Percentiles rank a stretch among this genome's conserved stretches.
Conservation (phyloP, 2,329 filamentous ascomycete genomes). For the Dryadomyces sulphureus region DNA sequence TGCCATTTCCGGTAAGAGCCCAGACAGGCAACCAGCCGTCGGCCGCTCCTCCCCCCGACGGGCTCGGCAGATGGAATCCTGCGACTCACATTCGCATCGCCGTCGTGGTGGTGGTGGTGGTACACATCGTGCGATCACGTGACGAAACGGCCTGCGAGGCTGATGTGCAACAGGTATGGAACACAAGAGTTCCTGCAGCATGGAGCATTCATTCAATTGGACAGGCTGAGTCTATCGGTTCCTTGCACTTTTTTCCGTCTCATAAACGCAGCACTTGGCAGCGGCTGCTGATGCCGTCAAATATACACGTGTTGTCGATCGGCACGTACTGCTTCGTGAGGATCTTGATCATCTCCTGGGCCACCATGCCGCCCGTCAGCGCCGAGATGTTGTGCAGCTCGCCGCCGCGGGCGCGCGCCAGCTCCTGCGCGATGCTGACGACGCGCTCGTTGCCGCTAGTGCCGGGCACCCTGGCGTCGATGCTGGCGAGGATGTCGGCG, state of each 20-base stretch:
- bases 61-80: no score
- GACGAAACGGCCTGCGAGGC: no score
- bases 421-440: slow-evolving; percentile 43
- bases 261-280: slow-evolving; percentile 42
- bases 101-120: no score
- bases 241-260: not conserved
- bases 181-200: no score
- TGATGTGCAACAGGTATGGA: no score
- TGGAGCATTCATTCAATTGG: no score
- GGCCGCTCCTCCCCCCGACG: no score
- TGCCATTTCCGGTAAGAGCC: no score
- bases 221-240: not conserved
- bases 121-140: no score
- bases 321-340: slow-evolving; percentile 60
- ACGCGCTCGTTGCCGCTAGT: slow-evolving; percentile 33
- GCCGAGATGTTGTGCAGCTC: slow-evolving; percentile 91
- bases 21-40: no score
- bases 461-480: slow-evolving; percentile 28
- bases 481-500: slow-evolving; percentile 36
- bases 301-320: slow-evolving; percentile 56
- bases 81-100: no score
- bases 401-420: slow-evolving; percentile 62
- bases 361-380: slow-evolving; percentile 76
- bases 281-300: slow-evolving; percentile 51
- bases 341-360: slow-evolving; percentile 94